These are phyloP conservation scores for Podospora pseudopauciseta DNA, from an alignment of 495 filamentous ascomycete species.

Conservation along the genomic window DNA sequence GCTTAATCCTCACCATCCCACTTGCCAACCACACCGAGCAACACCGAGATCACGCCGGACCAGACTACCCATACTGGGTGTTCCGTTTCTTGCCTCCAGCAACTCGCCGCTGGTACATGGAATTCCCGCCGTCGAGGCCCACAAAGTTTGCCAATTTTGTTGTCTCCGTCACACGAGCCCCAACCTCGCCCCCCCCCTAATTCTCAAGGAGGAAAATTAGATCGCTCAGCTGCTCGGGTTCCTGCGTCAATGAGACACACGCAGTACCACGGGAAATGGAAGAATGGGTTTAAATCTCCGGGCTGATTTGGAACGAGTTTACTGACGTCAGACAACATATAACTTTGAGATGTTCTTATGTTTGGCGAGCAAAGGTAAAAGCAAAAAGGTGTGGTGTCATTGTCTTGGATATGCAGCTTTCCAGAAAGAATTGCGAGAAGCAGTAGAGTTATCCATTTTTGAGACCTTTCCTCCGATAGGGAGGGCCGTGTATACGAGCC, in stretches of 20 bases:
- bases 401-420: not conserved
- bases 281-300: not conserved
- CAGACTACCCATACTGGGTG: not conserved
- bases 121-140: not conserved
- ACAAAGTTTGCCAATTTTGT: not conserved
- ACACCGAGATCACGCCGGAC: not conserved
- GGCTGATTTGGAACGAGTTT: not conserved
- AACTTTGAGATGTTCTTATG: not conserved
- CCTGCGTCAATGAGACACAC: slow-evolving; percentile 6
- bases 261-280: not conserved
- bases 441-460: not conserved
- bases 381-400: not conserved
- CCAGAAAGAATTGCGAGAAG: not conserved
- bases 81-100: too few species aligned
- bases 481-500: not conserved
- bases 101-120: too few species aligned
- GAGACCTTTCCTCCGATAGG: not conserved
- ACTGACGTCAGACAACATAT: not conserved
- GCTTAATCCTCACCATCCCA: not conserved
- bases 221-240: not conserved
- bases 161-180: not conserved
- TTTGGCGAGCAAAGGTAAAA: not conserved
- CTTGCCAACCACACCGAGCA: not conserved
- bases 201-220: not conserved
- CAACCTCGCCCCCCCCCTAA: not conserved